Evolutionary conservation across 345 rosid species (phyloP), one percentile per base, ranked within the genome.

Genomic region (Euphorbia tirucalli): DNA sequence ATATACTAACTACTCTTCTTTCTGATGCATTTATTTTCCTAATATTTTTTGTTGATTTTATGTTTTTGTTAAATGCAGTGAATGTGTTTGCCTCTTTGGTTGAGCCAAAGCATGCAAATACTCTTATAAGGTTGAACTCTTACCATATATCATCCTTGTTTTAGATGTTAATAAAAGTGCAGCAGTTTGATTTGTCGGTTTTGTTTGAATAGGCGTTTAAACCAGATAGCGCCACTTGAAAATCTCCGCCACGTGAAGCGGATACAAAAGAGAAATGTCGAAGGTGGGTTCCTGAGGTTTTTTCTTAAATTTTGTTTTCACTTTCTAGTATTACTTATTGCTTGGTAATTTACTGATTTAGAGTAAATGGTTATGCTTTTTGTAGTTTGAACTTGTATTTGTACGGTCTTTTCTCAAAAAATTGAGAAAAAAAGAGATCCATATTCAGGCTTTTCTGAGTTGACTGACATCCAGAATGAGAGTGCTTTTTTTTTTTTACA

Each of bases 161-260:
- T 16, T 0, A 9, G n/a, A 8, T 30, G 0, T 22, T 16, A 46
- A 46, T 15, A 27, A 19, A 32, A 28, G 22, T 64, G 30, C 27
- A 35, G 2, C 31, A 54, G 35, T 72, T 30, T 18, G 41, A 11
- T 24, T 9, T 21, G n/a, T 9, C 30, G 5, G 71, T 63, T 50
- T 63, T 66, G 44, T 77, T 49, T 4, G 65, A 7, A 71, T 24
- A 91, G 97, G 86, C 85, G 85, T 58, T 79, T 91, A 61, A 82
- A 88, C 73, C 88, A 87, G 85, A 54, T 86, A 64, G 81, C 87
- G 13, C 96, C 93, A 24, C 61, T 91, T 32, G 91, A 89, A 78
- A 77, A 88, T 79, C 83, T 87, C 55, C 88, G 87, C 30, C 98
- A 93, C 70, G 86, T 89, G 52, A 93, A 91, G 86, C 86, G 93